Evolutionary conservation across 2,329 filamentous ascomycete genomes (phyloP).

Genomic region (Ceratocystis destructans): DNA sequence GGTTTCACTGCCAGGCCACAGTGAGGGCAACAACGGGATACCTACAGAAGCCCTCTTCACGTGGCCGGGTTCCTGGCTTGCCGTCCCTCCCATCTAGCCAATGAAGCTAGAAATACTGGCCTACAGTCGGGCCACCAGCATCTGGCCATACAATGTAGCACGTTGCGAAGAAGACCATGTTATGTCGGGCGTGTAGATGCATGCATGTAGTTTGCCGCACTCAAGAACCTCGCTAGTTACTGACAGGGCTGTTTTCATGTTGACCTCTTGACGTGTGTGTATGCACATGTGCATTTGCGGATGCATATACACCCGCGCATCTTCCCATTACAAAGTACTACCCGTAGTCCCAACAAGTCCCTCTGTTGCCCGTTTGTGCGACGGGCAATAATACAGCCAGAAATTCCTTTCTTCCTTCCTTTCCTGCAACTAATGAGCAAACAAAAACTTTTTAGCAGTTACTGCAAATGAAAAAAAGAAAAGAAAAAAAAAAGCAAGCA

Average conservation of each 20-base stretch:
- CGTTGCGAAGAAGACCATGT: not conserved
- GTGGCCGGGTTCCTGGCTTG: not conserved
- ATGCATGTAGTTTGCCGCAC: not conserved
- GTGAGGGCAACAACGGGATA: not conserved
- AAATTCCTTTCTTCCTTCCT: not conserved
- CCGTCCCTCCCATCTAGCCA: not conserved
- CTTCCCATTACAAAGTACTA: no score
- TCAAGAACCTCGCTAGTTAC: not conserved
- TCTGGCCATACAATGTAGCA: not conserved
- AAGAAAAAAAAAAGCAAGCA: not conserved
- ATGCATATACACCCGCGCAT: not conserved
- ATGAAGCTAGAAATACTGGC: not conserved
- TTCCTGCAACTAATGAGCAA: not conserved
- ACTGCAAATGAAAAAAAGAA: not conserved
- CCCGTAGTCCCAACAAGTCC: no score
- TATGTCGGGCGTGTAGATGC: not conserved
- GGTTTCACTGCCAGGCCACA: not conserved
- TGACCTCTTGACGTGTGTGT: not conserved
- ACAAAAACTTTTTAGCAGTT: not conserved
- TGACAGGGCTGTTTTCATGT: no score
- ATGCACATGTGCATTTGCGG: not conserved
- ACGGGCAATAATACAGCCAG: not conserved
- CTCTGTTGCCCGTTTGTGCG: not conserved
- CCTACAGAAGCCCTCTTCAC: not conserved
- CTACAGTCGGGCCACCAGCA: not conserved